These are phyloP conservation scores for Naganishia randhawae DNA, from an alignment of 768 basidiomycete genomes.

Conservation along the genomic window DNA sequence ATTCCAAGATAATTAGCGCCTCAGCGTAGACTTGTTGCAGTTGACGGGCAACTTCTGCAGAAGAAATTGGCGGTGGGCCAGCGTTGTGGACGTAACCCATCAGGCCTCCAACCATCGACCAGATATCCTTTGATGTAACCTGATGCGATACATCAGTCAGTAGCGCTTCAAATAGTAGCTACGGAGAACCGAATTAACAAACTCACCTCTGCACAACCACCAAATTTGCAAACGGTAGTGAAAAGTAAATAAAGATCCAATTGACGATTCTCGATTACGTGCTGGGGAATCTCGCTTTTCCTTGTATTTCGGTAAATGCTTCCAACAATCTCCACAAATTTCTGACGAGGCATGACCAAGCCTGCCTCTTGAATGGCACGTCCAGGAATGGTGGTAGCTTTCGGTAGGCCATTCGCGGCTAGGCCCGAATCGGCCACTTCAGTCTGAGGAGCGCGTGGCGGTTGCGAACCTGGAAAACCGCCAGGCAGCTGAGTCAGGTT, in stretches of 20 bases:
- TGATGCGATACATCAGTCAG: not conserved
- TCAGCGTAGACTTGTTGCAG: constrained; percentile 23
- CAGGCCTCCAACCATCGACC: constrained; percentile 25
- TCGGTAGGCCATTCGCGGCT: constrained; percentile 12
- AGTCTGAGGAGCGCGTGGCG: not conserved
- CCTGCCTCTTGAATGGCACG: constrained; percentile 9
- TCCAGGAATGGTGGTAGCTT: not conserved
- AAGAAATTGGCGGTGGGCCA: constrained; percentile 25
- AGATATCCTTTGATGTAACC: constrained; percentile 27
- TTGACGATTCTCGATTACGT: constrained; percentile 19
- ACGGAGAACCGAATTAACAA: no score
- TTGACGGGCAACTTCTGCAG: constrained; percentile 26
- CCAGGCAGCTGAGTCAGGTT: not conserved
- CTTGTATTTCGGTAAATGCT: constrained; percentile 14
- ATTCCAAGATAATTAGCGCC: not conserved
- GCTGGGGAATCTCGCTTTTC: constrained; percentile 2
- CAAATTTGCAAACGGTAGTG: constrained; percentile 24
- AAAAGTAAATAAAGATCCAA: constrained; percentile 24
- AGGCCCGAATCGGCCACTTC: not conserved
- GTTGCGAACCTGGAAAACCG: not conserved
- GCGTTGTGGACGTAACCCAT: constrained; percentile 21
- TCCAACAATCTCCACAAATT: constrained; percentile 10
- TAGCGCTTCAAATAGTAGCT: no score
- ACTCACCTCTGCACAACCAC: constrained; percentile 24
- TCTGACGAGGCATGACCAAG: constrained; percentile 16